A percentile compares a stretch with the other conserved stretches of the same genome.
Conservation (phyloP, 2,329 filamentous ascomycete species). For the Neofusicoccum sp. region DNA sequence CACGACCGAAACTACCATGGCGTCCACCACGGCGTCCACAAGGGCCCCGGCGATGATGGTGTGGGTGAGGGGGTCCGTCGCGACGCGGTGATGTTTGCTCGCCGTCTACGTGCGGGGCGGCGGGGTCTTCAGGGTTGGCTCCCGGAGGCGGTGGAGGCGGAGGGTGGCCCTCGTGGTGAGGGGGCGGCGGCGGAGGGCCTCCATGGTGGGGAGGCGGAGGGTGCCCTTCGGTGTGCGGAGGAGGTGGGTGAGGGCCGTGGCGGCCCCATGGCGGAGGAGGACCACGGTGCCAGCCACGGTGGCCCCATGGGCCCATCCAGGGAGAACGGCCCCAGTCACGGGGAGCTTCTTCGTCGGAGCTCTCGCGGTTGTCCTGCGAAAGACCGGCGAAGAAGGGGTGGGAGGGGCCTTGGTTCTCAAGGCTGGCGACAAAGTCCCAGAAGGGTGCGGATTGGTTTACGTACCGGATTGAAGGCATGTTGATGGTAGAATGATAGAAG, state of each 20-base stretch:
- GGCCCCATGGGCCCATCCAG: conserved; percentile 25
- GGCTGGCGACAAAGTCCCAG: conserved; percentile 54
- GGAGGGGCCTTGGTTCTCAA: conserved; percentile 47
- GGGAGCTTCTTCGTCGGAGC: conserved; percentile 25
- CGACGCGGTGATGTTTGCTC: conserved; percentile 20
- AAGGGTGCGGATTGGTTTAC: conserved; percentile 54
- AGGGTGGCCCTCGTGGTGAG: conserved; percentile 23
- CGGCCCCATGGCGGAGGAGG: conserved; percentile 26
- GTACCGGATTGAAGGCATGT: conserved; percentile 55
- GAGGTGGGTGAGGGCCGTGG: conserved; percentile 11
- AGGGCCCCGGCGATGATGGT: conserved; percentile 6
- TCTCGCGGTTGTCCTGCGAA: conserved; percentile 26
- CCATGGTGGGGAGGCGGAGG: not conserved
- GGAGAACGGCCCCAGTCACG: conserved; percentile 36
- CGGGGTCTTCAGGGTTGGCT: conserved; percentile 13
- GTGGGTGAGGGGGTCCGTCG: conserved; percentile 15
- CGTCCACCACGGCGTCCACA: conserved; percentile 14
- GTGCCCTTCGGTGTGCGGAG: not conserved
- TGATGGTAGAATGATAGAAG: conserved; percentile 21
- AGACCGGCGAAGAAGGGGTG: conserved; percentile 46
- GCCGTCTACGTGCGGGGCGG: conserved; percentile 22
- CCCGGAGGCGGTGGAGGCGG: conserved; percentile 11
- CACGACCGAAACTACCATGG: conserved; percentile 18
- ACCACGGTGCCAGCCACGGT: conserved; percentile 15
- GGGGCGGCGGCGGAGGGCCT: conserved; percentile 20